Evolutionary conservation across 371 early-diverging fungal species (phyloP).

Genomic region (Amoeboaphelidium occidentale): DNA sequence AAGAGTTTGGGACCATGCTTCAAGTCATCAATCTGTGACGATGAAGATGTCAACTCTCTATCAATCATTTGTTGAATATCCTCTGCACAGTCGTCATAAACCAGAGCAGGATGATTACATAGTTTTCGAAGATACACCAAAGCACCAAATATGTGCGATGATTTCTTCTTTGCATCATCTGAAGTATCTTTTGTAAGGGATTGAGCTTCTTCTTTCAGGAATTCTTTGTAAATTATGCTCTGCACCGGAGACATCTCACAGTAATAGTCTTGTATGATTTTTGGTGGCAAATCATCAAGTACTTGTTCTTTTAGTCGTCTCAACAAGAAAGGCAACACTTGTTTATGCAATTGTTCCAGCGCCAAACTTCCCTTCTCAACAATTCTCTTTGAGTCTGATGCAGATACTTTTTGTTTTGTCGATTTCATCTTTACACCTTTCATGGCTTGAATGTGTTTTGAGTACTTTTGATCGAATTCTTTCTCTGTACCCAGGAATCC

Average conservation of each 20-base stretch:
- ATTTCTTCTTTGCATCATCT: constrained; percentile 15
- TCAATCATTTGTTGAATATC: constrained; percentile 34
- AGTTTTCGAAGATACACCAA: constrained; percentile 81
- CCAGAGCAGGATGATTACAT: constrained; percentile 86
- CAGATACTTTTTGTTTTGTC: constrained; percentile 4
- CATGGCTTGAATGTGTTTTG: constrained; percentile 68
- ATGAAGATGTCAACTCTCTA: constrained; percentile 24
- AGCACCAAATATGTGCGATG: constrained; percentile 84
- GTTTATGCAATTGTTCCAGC: constrained; percentile 79
- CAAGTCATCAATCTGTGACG: constrained; percentile 46
- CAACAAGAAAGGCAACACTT: constrained; percentile 89
- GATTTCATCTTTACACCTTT: constrained; percentile 50
- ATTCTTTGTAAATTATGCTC: constrained; percentile 67
- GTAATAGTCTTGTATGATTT: constrained; percentile 95
- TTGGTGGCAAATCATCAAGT: constrained; percentile 92
- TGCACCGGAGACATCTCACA: constrained; percentile 79
- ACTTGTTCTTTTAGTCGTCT: constrained; percentile 97
- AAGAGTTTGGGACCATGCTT: constrained; percentile 75
- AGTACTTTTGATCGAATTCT: constrained; percentile 66
- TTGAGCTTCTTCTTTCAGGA: constrained; percentile 23
- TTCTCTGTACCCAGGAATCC: constrained; percentile 80
- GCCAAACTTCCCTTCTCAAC: constrained; percentile 42
- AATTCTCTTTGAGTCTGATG: constrained; percentile 6
- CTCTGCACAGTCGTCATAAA: constrained; percentile 60
- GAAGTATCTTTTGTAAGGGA: constrained; percentile 9